A percentile compares a stretch with the other conserved stretches of the same genome.
Conservation (phyloP, 2,329 filamentous ascomycete genomes). For the Phoma sp. region DNA sequence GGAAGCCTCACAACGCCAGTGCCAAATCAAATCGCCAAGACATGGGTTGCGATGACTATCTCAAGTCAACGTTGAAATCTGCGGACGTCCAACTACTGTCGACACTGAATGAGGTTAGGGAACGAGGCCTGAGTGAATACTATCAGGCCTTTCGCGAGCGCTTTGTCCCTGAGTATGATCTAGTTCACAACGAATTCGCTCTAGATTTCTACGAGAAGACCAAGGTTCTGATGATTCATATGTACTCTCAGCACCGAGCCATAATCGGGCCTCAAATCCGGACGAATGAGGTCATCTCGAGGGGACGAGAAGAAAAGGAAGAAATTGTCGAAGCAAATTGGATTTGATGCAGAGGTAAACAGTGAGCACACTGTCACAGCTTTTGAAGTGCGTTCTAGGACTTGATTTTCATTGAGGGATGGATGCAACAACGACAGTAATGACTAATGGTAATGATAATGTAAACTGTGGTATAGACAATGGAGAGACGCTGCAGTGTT, state of each 20-base stretch:
- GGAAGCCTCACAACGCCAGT: neutral
- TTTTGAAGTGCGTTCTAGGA: neutral
- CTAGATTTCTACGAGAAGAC: conserved; percentile 14
- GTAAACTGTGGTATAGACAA: neutral
- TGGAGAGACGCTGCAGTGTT: neutral
- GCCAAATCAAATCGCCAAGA: neutral
- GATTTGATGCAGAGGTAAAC: neutral
- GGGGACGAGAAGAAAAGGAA: neutral
- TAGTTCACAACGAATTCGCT: conserved; percentile 1
- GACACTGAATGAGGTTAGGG: conserved; percentile 9
- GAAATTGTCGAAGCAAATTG: neutral
- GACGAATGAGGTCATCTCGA: neutral
- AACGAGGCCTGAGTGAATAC: conserved; percentile 5
- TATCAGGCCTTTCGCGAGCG: conserved; percentile 6
- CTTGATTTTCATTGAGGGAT: neutral
- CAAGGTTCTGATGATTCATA: conserved; percentile 8
- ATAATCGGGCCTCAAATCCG: neutral
- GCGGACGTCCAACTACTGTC: conserved; percentile 9
- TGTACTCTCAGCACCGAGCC: conserved; percentile 1
- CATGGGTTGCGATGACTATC: conserved; percentile 5
- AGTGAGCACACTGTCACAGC: no score
- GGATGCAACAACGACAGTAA: neutral
- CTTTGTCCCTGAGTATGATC: conserved; percentile 9
- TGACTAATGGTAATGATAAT: conserved; percentile 1
- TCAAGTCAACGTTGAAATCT: conserved; percentile 10